Base-by-base conservation (phyloP, 768 basidiomycete genomes). In the Termitomyces sp. region DNA sequence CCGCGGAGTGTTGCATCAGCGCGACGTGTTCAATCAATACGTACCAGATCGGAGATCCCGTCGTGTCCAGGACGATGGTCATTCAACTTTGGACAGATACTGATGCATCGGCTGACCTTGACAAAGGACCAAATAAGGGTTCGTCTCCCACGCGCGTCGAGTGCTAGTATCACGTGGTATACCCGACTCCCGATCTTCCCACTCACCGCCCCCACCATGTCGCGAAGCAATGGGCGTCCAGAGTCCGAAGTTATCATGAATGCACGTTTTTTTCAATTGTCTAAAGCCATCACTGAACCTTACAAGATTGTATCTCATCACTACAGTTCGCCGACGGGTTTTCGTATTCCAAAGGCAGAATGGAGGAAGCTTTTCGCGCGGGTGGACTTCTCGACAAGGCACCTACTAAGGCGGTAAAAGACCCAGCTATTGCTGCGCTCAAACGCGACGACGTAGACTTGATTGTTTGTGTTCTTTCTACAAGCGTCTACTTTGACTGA, bases 391-490 rank as follows among this genome's bases (percentile, higher is more conserved):
- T 87, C 38, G 84, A 86, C 42, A 83, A 79, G 58, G 69, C 78
- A 0, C 77, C 78, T n/a, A 61, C 69, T 3, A 85, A 83, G 60
- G 60, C 74, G 3, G 56, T 71, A 5, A 81, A 80, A 57, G 79
- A 81, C 23, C 62, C 71, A 7, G 56, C 69, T 0, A 59, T 67
- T 5, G 67, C 73, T 48, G 53, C 67, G 3, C 67, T 75, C 7
- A 86, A 85, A 66, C 74, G 77, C 35, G 85, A 86, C 58, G 85
- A 87, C 61, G 70, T 87, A 1, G 85, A 89, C 50, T 60, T 87
- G 8, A 79, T 89, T 49, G 87, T 87, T 60, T 59, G 81, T 69
- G 28, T 44, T 6, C 19, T 42, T 40, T 47, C 37, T 57, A 2
- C 19, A 43, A 41, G 54, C 11, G 28, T 48, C 14, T 33, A 37